These are phyloP conservation scores for Candida suzukii DNA, from an alignment of 805 yeast species.

Conservation along the genomic window DNA sequence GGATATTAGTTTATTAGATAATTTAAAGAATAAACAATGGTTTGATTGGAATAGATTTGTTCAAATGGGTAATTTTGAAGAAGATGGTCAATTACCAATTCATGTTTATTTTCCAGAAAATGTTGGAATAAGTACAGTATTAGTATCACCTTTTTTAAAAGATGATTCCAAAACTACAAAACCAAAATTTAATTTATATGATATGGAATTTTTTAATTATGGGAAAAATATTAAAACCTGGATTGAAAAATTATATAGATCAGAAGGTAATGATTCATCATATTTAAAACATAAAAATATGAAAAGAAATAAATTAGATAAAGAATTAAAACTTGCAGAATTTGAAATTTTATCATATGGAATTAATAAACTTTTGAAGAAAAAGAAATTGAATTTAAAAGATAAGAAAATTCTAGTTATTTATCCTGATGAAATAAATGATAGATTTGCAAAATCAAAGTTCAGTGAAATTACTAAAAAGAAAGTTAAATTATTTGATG, in stretches of 20 bases:
- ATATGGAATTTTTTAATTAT: constrained; percentile 19
- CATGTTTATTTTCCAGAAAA: constrained; percentile 13
- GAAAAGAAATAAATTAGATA: constrained; percentile 12
- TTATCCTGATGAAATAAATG: constrained; percentile 21
- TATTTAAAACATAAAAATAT: constrained; percentile 18
- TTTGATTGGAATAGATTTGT: constrained; percentile 25
- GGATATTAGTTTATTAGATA: constrained; percentile 41
- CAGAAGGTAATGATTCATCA: constrained; percentile 13
- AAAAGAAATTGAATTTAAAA: constrained; percentile 1
- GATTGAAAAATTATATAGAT: constrained; percentile 15
- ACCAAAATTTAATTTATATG: constrained; percentile 14
- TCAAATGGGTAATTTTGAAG: constrained; percentile 18
- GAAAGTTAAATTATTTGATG: constrained; percentile 8
- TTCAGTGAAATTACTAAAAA: constrained; percentile 6
- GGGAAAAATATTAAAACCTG: constrained; percentile 13
- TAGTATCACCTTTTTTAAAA: constrained; percentile 15
- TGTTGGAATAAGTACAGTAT: constrained; percentile 16
- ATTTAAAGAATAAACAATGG: constrained; percentile 51
- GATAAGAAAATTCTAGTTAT: constrained; percentile 15
- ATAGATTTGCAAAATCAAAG: constrained; percentile 7
- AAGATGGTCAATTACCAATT: constrained; percentile 13
- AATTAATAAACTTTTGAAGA: constrained; percentile 14
- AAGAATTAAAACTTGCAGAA: constrained; percentile 13
- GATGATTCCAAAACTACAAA: constrained; percentile 9
- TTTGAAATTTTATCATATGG: constrained; percentile 18